Evolutionary conservation across 2,329 filamentous ascomycete genomes (phyloP), one percentile per base, ranked within the genome.

Genomic region (Pseudopyricularia javanii): DNA sequence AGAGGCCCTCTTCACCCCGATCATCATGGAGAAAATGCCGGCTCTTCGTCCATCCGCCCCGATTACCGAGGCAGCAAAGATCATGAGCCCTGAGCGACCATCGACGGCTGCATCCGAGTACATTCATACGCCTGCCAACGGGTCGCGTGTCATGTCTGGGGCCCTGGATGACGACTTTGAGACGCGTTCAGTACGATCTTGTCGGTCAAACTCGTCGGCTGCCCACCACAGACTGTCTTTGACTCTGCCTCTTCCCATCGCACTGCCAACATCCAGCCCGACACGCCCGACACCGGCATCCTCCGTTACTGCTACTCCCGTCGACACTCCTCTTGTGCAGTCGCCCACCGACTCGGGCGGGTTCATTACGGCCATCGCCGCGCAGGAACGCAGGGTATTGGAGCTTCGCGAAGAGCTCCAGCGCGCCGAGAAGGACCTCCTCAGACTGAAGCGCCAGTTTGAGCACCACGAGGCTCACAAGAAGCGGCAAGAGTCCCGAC

Each of bases 321-420:
- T 68, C 43, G 72, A 79, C 48, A 68, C 68, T 2, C 68, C 73
- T 1, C 64, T 60, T 7, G 53, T 72, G 28, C 61, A 66, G 40
- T 72, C 72, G 1, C 76, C 76, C 1, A 68, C 71, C 35, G 80
- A 84, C 56, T 72, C 80, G 51, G 78, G 76, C 61, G 75, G 83
- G 50, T 87, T 96, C 61, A 83, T 98, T 58, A 91, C 89, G 56
- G 86, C 91, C 54, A 86, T 98, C 61, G 93, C 93, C 47, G 84
- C 88, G 14, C 91, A 97, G 69, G 93, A 98, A 70, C 79, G 93
- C 54, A 83, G 82, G 59, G 91, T 98, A 2, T 71, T 98, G 54
- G 93, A 97, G 68, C 73, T 98, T 51, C 86, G 84, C 55, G 93
- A 98, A 66, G 91, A 97, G 67, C 74, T 98, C n/a, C 72, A 74